Evolutionary conservation across 495 filamentous ascomycete species (phyloP).

Genomic region (Penicillium cosmopolitanum): DNA sequence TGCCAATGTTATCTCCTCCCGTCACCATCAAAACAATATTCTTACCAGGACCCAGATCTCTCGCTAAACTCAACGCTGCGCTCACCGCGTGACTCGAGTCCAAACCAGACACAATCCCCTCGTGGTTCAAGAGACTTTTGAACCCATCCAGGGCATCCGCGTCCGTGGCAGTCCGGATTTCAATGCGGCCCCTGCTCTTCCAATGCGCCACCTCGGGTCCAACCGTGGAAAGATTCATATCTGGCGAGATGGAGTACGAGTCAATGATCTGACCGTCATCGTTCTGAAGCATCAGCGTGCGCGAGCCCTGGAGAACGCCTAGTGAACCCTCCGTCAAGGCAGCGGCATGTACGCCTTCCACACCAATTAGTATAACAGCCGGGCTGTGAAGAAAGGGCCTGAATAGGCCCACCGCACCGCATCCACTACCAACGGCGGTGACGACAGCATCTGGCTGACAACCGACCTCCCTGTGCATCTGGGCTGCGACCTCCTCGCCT

Average conservation of each 20-base stretch:
- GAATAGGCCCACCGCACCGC: slow-evolving; percentile 36
- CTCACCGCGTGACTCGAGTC: slow-evolving; percentile 39
- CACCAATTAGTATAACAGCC: slow-evolving; percentile 27
- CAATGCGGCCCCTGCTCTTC: slow-evolving; percentile 35
- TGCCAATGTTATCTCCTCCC: slow-evolving; percentile 28
- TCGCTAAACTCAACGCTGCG: slow-evolving; percentile 30
- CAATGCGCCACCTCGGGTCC: slow-evolving; percentile 40
- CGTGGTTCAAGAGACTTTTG: slow-evolving; percentile 31
- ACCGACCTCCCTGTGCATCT: slow-evolving; percentile 26
- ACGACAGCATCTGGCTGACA: slow-evolving; percentile 34
- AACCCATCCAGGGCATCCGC: slow-evolving; percentile 41
- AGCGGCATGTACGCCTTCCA: slow-evolving; percentile 33
- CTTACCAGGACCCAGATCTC: slow-evolving; percentile 35
- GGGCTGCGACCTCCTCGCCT: slow-evolving; percentile 37
- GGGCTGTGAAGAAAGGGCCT: slow-evolving; percentile 31
- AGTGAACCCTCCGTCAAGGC: slow-evolving; percentile 30
- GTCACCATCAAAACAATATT: slow-evolving; percentile 42
- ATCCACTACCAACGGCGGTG: slow-evolving; percentile 33
- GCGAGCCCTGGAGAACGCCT: slow-evolving; percentile 39
- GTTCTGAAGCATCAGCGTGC: slow-evolving; percentile 37
- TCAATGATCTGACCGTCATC: slow-evolving; percentile 37
- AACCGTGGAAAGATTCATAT: slow-evolving; percentile 38
- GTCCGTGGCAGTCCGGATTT: slow-evolving; percentile 34
- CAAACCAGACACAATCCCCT: slow-evolving; percentile 36
- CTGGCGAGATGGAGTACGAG: slow-evolving; percentile 38